These are phyloP conservation scores for Melastoma candidum DNA, from an alignment of 441 rosid genomes.

Conservation along the genomic window DNA sequence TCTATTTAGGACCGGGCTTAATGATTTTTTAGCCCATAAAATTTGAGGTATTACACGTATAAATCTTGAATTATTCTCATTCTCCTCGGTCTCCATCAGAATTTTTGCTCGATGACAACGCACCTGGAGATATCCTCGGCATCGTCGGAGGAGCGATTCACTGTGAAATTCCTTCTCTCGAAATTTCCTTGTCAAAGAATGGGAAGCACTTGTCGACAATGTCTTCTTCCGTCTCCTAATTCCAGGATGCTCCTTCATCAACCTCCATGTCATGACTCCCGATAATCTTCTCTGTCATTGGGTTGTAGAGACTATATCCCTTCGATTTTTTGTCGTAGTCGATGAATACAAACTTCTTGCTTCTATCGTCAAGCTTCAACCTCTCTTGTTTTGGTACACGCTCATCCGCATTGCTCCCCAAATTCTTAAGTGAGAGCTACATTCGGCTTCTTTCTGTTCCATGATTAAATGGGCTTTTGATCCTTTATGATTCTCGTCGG, in stretches of 20 bases:
- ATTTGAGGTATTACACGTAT: too few relatives aligned
- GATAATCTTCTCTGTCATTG: background rate
- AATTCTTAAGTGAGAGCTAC: slow-evolving; percentile 5
- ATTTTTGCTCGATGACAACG: too few relatives aligned
- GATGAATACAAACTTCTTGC: slow-evolving; percentile 1
- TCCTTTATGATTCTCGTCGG: background rate
- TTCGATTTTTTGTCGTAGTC: background rate
- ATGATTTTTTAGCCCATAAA: too few relatives aligned
- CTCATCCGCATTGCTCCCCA: slow-evolving; percentile 1
- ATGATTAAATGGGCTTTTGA: background rate
- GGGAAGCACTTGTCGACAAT: background rate
- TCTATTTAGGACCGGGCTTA: too few relatives aligned
- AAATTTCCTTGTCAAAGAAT: background rate
- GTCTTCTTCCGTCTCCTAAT: background rate
- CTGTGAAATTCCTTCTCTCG: too few relatives aligned
- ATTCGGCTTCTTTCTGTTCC: slow-evolving; percentile 1
- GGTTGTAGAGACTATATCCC: background rate
- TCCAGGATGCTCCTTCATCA: background rate
- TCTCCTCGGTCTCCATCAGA: too few relatives aligned
- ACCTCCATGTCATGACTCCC: slow-evolving; percentile 4
- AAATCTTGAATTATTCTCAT: too few relatives aligned
- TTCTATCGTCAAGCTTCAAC: slow-evolving; percentile 2
- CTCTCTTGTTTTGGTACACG: slow-evolving; percentile 4
- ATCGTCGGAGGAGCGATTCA: too few relatives aligned
- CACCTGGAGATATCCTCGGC: too few relatives aligned